These are phyloP conservation scores for Apiospora kogelbergensis DNA, from an alignment of 2,329 filamentous ascomycete genomes.

Conservation along the genomic window DNA sequence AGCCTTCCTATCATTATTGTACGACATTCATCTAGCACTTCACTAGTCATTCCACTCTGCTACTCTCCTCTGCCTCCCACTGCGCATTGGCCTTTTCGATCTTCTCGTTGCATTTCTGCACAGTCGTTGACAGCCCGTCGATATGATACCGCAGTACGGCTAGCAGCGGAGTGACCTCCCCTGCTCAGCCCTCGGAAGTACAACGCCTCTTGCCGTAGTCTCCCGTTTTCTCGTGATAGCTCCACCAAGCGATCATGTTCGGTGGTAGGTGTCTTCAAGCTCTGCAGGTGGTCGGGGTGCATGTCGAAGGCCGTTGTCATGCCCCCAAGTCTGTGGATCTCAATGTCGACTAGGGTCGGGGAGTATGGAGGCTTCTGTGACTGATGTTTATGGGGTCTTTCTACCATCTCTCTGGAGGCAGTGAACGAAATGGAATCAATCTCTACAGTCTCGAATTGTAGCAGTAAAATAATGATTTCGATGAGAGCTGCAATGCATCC, in stretches of 20 bases:
- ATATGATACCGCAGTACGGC: too few species aligned
- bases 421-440: not conserved
- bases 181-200: too few species aligned
- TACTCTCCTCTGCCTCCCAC: not conserved
- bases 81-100: too few species aligned
- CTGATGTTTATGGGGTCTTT: not conserved
- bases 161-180: too few species aligned
- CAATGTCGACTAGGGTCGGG: not conserved
- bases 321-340: not conserved
- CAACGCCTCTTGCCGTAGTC: too few species aligned
- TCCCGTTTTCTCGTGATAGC: not conserved
- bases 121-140: too few species aligned
- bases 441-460: not conserved
- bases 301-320: conserved; percentile 1
- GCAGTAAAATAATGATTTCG: not conserved
- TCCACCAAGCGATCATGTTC: not conserved
- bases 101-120: too few species aligned
- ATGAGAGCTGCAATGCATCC: not conserved
- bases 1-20: not conserved
- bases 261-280: not conserved
- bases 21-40: not conserved
- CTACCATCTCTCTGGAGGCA: not conserved
- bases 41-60: not conserved
- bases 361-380: not conserved
- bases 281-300: not conserved